Percentiles rank a stretch among this genome's conserved stretches.
These are phyloP conservation scores for Sugiyamaella pinicola DNA, from an alignment of 1,139 yeast genomes.

Conservation along the genomic window DNA sequence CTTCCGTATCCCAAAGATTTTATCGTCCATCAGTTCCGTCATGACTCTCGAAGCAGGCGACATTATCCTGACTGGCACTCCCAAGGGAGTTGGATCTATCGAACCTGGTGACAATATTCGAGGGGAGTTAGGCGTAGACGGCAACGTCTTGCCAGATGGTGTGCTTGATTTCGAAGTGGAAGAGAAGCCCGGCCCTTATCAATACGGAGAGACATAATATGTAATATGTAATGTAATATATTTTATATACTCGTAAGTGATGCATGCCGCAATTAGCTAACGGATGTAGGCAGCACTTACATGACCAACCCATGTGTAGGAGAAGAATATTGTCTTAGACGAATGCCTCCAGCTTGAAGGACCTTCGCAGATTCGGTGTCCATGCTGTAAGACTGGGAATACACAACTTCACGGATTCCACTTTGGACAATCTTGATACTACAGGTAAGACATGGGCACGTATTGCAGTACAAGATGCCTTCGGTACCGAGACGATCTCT, in stretches of 20 bases:
- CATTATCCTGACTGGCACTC: slow-evolving; percentile 91
- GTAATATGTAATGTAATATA: not conserved
- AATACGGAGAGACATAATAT: slow-evolving; percentile 43
- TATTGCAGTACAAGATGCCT: slow-evolving; percentile 82
- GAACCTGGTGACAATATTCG: slow-evolving; percentile 74
- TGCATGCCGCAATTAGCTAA: no score
- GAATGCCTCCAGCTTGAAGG: slow-evolving; percentile 70
- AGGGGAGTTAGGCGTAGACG: slow-evolving; percentile 63
- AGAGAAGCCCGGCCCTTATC: slow-evolving; percentile 80
- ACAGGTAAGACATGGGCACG: slow-evolving; percentile 97
- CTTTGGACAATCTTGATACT: slow-evolving; percentile 91
- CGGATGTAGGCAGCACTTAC: no score
- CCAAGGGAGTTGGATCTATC: slow-evolving; percentile 92
- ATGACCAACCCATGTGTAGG: slow-evolving; percentile 42
- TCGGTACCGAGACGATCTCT: slow-evolving; percentile 73
- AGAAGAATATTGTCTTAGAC: slow-evolving; percentile 71
- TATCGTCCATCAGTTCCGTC: slow-evolving; percentile 77
- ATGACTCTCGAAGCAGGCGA: slow-evolving; percentile 94
- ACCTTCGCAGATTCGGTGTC: slow-evolving; percentile 73
- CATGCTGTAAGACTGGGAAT: slow-evolving; percentile 91
- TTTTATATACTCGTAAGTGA: not conserved
- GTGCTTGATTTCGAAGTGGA: slow-evolving; percentile 58
- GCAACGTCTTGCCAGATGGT: slow-evolving; percentile 53
- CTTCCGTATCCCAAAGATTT: slow-evolving; percentile 78
- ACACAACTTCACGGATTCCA: slow-evolving; percentile 91